Percentiles rank a stretch among this genome's conserved stretches.
Conservation (phyloP, 805 yeast genomes). For the Zygosaccharomyces gambellarensis region DNA sequence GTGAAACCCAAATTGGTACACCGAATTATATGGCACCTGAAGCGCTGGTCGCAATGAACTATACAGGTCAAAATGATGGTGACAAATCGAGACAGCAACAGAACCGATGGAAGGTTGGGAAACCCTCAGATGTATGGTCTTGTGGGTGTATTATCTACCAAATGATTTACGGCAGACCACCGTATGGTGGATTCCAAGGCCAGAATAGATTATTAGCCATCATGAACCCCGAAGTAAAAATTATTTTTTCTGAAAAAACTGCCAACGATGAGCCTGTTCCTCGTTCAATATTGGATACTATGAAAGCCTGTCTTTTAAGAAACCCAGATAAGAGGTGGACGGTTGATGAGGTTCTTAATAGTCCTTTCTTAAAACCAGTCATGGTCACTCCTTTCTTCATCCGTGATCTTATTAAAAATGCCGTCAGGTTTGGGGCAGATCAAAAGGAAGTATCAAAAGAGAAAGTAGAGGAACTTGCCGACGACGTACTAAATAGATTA, state of each 20-base stretch:
- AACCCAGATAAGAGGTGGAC: conserved; percentile 67
- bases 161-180: conserved; percentile 91
- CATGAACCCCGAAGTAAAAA: conserved; percentile 74
- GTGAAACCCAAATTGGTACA: conserved; percentile 90
- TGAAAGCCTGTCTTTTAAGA: conserved; percentile 65
- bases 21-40: conserved; percentile 99
- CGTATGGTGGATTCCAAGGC: conserved; percentile 75
- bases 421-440: conserved; percentile 66
- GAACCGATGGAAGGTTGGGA: conserved; percentile 69
- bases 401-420: conserved; percentile 66
- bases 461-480: conserved; percentile 45
- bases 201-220: conserved; percentile 77
- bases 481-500: conserved; percentile 54
- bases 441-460: conserved; percentile 39
- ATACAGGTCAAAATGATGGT: conserved; percentile 25
- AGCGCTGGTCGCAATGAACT: conserved; percentile 61
- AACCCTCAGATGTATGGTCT: conserved; percentile 96
- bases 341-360: conserved; percentile 52
- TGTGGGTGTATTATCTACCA: conserved; percentile 95
- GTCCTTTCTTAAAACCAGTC: conserved; percentile 71
- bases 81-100: conserved; percentile 19
- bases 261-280: conserved; percentile 63
- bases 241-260: conserved; percentile 60
- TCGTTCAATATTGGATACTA: conserved; percentile 59
- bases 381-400: conserved; percentile 63